phyloP scores from a whole-genome alignment of 352 stramenopile genomes.

The Globisporangium nodosum region DNA sequence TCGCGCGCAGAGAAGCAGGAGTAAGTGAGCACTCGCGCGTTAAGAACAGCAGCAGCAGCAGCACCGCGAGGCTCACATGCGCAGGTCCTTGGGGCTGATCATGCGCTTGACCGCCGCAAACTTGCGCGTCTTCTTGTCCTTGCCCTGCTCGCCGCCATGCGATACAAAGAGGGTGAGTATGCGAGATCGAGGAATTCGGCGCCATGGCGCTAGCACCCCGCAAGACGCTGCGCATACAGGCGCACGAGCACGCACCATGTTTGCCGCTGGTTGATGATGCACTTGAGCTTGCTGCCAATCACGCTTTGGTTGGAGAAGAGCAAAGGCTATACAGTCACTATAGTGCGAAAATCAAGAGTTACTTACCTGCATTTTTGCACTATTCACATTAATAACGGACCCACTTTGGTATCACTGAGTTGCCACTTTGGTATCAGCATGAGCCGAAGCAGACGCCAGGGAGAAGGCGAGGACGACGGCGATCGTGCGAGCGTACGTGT shows the following conservation, averaged over 20 bases:
- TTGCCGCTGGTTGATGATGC: neutral
- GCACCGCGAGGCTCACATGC: slow-evolving; percentile 74
- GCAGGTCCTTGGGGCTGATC: slow-evolving; percentile 96
- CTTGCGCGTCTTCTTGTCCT: slow-evolving; percentile 98
- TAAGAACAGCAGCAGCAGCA: neutral
- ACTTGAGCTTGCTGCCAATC: neutral
- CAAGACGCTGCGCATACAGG: neutral
- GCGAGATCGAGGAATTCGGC: neutral
- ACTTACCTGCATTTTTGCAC: neutral
- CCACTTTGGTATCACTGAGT: neutral
- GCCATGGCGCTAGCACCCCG: neutral
- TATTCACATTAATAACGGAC: too few species aligned
- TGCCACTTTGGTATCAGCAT: slow-evolving; percentile 1
- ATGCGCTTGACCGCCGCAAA: slow-evolving; percentile 98
- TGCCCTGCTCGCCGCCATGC: slow-evolving; percentile 52
- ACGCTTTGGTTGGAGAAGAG: neutral
- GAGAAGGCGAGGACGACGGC: neutral
- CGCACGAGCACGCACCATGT: slow-evolving; percentile 12
- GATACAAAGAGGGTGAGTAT: neutral
- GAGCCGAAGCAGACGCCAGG: neutral
- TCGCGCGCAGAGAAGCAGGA: neutral
- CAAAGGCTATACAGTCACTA: neutral
- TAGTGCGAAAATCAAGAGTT: neutral
- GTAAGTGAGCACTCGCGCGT: neutral
- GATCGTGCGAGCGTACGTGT: neutral